Conservation (phyloP, 257 asterid genomes). For the Ballota nigra region DNA sequence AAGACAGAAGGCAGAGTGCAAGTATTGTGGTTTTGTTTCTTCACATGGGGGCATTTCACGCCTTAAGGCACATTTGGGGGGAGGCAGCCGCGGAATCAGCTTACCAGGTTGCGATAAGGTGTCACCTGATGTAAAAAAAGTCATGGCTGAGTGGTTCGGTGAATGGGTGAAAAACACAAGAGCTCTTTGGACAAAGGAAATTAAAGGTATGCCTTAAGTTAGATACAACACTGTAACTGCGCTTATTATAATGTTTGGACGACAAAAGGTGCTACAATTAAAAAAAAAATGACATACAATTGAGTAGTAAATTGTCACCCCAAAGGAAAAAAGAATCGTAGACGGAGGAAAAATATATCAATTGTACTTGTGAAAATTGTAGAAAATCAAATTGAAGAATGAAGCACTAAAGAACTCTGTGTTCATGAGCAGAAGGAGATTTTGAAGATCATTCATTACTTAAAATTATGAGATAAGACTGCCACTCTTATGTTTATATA, state of each 20-base stretch:
- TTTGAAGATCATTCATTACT: slow-evolving; percentile 5
- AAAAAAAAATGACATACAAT: background rate
- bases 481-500: background rate
- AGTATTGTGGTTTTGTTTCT: slow-evolving; percentile 52
- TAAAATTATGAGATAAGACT: background rate
- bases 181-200: slow-evolving; percentile 40
- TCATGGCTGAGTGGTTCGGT: slow-evolving; percentile 47
- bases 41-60: slow-evolving; percentile 59
- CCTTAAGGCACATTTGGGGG: slow-evolving; percentile 63
- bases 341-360: background rate
- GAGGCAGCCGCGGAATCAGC: slow-evolving; percentile 43
- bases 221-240: background rate
- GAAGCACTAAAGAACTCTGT: background rate
- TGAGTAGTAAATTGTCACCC: background rate
- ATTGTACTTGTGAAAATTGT: background rate
- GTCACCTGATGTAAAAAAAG: slow-evolving; percentile 39
- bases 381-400: slow-evolving; percentile 1
- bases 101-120: slow-evolving; percentile 47
- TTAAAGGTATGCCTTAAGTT: slow-evolving; percentile 35
- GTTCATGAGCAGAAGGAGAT: background rate
- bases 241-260: background rate
- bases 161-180: slow-evolving; percentile 40
- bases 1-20: slow-evolving; percentile 52
- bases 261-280: background rate
- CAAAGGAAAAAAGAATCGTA: background rate